Percentiles rank a stretch among this genome's conserved stretches.
phyloP scores from a whole-genome alignment of 2,329 filamentous ascomycete genomes.

The Hirsutella thompsonii region DNA sequence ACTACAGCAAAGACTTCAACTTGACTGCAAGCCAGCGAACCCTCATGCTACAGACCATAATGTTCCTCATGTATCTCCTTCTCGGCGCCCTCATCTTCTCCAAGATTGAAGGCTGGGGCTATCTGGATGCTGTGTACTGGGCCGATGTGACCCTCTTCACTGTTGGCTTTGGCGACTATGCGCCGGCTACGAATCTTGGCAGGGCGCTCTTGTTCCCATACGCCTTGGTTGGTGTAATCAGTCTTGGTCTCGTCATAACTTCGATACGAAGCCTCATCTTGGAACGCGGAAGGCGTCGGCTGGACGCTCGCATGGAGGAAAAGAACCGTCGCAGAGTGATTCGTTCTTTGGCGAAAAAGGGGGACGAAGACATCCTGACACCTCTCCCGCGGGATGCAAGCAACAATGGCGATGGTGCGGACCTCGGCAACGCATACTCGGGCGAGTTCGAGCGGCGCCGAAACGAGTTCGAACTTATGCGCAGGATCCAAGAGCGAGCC shows the following conservation, averaged over 20 bases:
- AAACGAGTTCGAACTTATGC: slow-evolving; percentile 68
- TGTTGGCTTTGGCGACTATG: slow-evolving; percentile 47
- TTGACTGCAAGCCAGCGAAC: slow-evolving; percentile 74
- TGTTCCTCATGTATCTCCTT: slow-evolving; percentile 70
- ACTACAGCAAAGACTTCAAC: slow-evolving; percentile 68
- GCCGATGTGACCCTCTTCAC: slow-evolving; percentile 60
- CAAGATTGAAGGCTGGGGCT: slow-evolving; percentile 59
- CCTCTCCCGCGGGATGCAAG: slow-evolving; percentile 25
- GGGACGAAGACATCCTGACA: slow-evolving; percentile 33
- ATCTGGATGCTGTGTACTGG: slow-evolving; percentile 69
- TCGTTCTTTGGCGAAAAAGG: slow-evolving; percentile 28
- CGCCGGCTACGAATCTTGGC: slow-evolving; percentile 36
- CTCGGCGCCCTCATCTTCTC: slow-evolving; percentile 67
- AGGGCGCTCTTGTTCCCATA: slow-evolving; percentile 71
- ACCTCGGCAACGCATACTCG: slow-evolving; percentile 7
- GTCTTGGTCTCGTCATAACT: slow-evolving; percentile 69
- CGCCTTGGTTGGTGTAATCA: slow-evolving; percentile 71
- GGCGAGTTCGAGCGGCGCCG: slow-evolving; percentile 48
- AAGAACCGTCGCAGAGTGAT: slow-evolving; percentile 40
- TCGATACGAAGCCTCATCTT: slow-evolving; percentile 58
- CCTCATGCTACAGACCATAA: slow-evolving; percentile 80
- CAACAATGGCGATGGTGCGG: slow-evolving; percentile 3
- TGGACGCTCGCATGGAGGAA: slow-evolving; percentile 46
- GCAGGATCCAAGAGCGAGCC: slow-evolving; percentile 58
- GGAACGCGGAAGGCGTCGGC: slow-evolving; percentile 39